Evolutionary conservation across 2,329 filamentous ascomycete species (phyloP), one percentile per base, ranked within the genome.

Genomic region (Biscogniauxia sp.): DNA sequence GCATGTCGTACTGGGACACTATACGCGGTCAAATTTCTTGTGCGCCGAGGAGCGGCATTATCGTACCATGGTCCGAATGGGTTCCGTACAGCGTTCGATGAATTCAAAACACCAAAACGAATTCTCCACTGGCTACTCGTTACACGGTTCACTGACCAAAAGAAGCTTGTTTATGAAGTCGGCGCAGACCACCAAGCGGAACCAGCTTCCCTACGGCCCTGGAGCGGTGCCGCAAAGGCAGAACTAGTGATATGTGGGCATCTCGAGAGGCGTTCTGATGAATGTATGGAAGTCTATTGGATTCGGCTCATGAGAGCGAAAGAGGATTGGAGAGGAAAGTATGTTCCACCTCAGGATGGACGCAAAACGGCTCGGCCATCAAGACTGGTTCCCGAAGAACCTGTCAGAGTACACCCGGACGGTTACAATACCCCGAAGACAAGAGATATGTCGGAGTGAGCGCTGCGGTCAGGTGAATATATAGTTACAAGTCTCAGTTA

Each of bases 61-160:
- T 54, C 51, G 0, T 64, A 64, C 23, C 4, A 56, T 3, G 53
- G 55, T 1, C 26, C 45, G 1, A 45, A 58, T 13, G 62, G 62
- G 0, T 55, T 58, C 23, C 57, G 58, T 19, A 57, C 60, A 1
- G 62, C 60, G 1, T 17, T 59, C 20, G 45, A 55, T 5, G 9
- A 45, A 37, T 54, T 7, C 3, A 57, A 51, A n/a, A 57, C 53
- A 6, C 37, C 56, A 6, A 32, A 54, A n/a, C 52, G 11, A 37
- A 58, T 61, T 11, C 15, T 61, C 1, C 17, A 45, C 5, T 64
- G 62, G 60, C 54, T 62, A 1, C 52, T 64, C 2, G 60, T 64
- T 9, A 58, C 41, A 5, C 56, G 60, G 17, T 61, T 62, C 32
- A 57, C 50, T 3, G 62, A 62, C 5, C 60, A 64, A 20, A 20